These are phyloP conservation scores for Verticillium dahliae DNA, from an alignment of 2,329 filamentous ascomycete species.

Conservation along the genomic window DNA sequence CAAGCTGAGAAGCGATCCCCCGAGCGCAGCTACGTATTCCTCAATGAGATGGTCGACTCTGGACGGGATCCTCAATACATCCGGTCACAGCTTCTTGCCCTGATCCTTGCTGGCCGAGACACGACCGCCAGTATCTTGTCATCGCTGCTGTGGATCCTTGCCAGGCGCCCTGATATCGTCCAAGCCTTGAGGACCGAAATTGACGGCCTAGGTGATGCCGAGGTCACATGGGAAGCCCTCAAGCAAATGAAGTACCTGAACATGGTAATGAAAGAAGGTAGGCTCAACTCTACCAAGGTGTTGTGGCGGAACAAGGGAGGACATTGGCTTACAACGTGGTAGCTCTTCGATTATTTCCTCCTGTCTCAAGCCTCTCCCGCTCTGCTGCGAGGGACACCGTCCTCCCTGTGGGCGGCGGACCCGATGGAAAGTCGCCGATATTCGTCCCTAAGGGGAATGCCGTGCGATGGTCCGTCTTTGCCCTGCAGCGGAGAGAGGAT, in stretches of 20 bases:
- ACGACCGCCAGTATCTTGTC: not conserved
- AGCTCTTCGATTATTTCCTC: not conserved
- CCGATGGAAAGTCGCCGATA: constrained; percentile 29
- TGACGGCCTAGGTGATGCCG: too few species aligned
- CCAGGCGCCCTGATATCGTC: not conserved
- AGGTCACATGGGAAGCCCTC: too few species aligned
- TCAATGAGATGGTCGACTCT: not conserved
- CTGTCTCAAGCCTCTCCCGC: not conserved
- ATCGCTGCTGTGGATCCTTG: not conserved
- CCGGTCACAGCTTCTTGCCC: not conserved
- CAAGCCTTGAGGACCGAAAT: too few species aligned
- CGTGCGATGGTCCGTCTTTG: constrained; percentile 36
- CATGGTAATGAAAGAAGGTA: too few species aligned
- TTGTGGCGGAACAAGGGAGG: not conserved
- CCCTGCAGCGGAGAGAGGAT: constrained; percentile 29
- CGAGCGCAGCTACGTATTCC: not conserved
- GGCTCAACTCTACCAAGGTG: not conserved
- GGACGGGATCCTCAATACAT: not conserved
- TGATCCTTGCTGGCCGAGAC: not conserved
- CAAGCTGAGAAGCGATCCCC: not conserved
- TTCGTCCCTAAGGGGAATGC: constrained; percentile 40
- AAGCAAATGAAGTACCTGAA: too few species aligned
- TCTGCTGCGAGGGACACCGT: not conserved
- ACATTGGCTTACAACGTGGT: too few species aligned
- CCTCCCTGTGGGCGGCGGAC: not conserved